A percentile compares a stretch with the other conserved stretches of the same genome.
phyloP scores from a whole-genome alignment of 192 early-diverging fungal genomes.

The Funneliformis mosseae region DNA sequence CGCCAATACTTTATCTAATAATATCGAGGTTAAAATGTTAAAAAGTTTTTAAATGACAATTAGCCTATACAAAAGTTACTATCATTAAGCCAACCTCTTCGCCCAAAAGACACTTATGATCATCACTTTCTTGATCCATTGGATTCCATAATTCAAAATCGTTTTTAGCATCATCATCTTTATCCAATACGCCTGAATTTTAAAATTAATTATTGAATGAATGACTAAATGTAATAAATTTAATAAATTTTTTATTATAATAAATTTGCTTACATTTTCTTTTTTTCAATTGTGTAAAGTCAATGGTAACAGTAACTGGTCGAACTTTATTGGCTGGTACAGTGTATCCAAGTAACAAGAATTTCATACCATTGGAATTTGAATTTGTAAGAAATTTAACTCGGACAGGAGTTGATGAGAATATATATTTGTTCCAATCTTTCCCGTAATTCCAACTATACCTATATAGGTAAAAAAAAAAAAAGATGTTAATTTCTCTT shows the following conservation, averaged over 20 bases:
- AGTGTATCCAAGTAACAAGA: constrained; percentile 69
- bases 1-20: constrained; percentile 68
- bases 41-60: neutral
- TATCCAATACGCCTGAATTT: neutral
- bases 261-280: constrained; percentile 48
- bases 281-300: constrained; percentile 55
- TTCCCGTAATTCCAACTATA: constrained; percentile 81
- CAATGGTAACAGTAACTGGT: constrained; percentile 54
- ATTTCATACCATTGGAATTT: constrained; percentile 65
- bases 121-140: constrained; percentile 53
- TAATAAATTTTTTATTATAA: constrained; percentile 33
- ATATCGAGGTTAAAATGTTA: neutral
- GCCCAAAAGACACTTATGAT: constrained; percentile 66
- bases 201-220: constrained; percentile 54
- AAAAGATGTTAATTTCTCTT: neutral
- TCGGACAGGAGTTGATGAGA: constrained; percentile 61
- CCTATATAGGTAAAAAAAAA: neutral
- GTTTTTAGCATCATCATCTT: constrained; percentile 47
- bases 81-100: constrained; percentile 39
- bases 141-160: constrained; percentile 94
- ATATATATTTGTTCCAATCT: constrained; percentile 67
- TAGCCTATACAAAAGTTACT: no score
- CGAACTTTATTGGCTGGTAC: constrained; percentile 34
- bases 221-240: constrained; percentile 41
- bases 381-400: constrained; percentile 66